These are phyloP conservation scores for Cutaneotrichosporon mucoides DNA, from an alignment of 1,284 basidiomycete genomes.

Conservation along the genomic window DNA sequence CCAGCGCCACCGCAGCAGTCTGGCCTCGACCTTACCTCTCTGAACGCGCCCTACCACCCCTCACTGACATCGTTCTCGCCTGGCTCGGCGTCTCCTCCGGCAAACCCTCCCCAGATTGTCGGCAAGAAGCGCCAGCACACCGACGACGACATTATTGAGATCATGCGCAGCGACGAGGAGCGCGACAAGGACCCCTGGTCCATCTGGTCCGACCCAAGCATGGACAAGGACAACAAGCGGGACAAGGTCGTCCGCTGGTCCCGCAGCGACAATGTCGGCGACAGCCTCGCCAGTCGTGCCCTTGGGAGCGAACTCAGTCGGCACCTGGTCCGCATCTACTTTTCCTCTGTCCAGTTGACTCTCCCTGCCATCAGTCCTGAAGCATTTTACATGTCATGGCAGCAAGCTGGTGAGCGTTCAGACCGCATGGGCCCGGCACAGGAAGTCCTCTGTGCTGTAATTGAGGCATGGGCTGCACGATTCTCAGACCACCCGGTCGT, in stretches of 20 bases:
- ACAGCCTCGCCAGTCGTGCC: conserved; percentile 31
- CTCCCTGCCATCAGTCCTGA: conserved; percentile 38
- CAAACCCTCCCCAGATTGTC: conserved; percentile 2
- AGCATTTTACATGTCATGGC: conserved; percentile 37
- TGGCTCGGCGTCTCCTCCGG: no score
- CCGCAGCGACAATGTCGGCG: conserved; percentile 25
- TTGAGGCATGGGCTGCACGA: conserved; percentile 41
- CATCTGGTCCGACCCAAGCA: no score
- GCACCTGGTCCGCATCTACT: conserved; percentile 34
- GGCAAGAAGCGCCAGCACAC: conserved; percentile 9
- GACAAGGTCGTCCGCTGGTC: conserved; percentile 21
- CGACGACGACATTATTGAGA: conserved; percentile 9
- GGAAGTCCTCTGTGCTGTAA: conserved; percentile 36
- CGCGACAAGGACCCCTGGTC: conserved; percentile 14
- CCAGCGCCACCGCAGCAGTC: no score
- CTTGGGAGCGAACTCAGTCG: conserved; percentile 31
- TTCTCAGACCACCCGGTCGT: conserved; percentile 42
- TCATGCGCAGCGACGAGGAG: conserved; percentile 4
- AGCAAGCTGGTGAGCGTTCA: conserved; percentile 30
- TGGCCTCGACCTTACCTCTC: no score
- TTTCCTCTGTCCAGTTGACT: conserved; percentile 34
- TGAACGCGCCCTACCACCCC: background rate
- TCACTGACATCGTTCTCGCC: no score
- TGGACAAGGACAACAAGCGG: background rate
- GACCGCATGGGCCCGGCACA: conserved; percentile 33